Conservation (phyloP, 768 basidiomycete species). For the Rhizopogon salebrosus region DNA sequence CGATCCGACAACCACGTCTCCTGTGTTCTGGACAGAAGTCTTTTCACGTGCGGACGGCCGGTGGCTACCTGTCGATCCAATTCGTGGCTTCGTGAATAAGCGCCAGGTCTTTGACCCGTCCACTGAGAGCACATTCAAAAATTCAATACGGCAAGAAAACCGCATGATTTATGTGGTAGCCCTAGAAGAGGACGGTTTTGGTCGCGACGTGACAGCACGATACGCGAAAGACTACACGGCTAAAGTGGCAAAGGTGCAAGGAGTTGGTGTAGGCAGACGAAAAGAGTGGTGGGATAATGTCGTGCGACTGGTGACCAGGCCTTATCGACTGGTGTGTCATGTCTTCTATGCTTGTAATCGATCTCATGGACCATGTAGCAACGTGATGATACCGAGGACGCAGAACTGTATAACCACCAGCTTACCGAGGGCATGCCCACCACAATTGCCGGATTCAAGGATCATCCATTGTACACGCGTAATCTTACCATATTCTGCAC, state of each 20-base stretch:
- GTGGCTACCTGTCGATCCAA: conserved; percentile 92
- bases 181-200: conserved; percentile 92
- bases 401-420: conserved; percentile 73
- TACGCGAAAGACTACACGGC: conserved; percentile 81
- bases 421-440: conserved; percentile 91
- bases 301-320: conserved; percentile 56
- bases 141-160: conserved; percentile 49
- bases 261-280: conserved; percentile 51
- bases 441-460: conserved; percentile 87
- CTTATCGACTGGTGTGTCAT: conserved; percentile 72
- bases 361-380: conserved; percentile 45
- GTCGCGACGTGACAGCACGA: conserved; percentile 84
- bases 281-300: conserved; percentile 85
- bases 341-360: conserved; percentile 9
- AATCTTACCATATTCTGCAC: conserved; percentile 1
- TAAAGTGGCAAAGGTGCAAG: conserved; percentile 77
- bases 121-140: conserved; percentile 14
- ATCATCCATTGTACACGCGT: conserved; percentile 76
- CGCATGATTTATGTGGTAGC: conserved; percentile 91
- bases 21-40: conserved; percentile 96
- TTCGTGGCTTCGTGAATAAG: conserved; percentile 76
- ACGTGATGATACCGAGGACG: conserved; percentile 90
- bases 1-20: conserved; percentile 63
- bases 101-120: conserved; percentile 76
- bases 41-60: conserved; percentile 87